phyloP scores from a whole-genome alignment of 257 asterid species.

The Solanum medicagineum region DNA sequence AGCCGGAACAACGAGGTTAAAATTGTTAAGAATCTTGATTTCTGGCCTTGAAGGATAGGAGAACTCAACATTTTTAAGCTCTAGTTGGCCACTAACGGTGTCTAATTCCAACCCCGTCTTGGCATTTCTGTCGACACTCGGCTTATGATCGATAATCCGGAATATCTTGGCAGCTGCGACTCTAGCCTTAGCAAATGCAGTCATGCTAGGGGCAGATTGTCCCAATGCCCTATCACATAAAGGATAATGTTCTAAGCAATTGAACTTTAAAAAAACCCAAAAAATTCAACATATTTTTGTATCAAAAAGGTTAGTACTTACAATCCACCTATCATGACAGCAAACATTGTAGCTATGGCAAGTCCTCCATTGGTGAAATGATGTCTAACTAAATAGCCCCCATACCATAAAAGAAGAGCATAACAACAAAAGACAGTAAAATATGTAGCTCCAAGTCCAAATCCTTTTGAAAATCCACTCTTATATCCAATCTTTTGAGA shows the following conservation, averaged over 20 bases:
- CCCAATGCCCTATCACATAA: slow-evolving; percentile 55
- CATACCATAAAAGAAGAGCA: slow-evolving; percentile 89
- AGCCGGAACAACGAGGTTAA: slow-evolving; percentile 56
- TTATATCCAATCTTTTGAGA: slow-evolving; percentile 65
- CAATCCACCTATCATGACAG: slow-evolving; percentile 98
- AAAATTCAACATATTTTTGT: background rate
- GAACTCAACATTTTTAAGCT: slow-evolving; percentile 57
- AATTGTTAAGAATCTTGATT: slow-evolving; percentile 37
- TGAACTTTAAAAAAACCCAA: background rate
- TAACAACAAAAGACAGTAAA: slow-evolving; percentile 78
- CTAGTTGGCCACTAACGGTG: slow-evolving; percentile 54
- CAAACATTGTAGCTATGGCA: slow-evolving; percentile 87
- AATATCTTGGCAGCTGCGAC: slow-evolving; percentile 86
- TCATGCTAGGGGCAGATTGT: slow-evolving; percentile 83
- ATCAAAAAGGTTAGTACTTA: slow-evolving; percentile 22
- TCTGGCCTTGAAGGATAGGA: slow-evolving; percentile 80
- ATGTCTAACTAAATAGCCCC: slow-evolving; percentile 84
- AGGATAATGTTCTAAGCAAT: background rate
- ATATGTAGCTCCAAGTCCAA: slow-evolving; percentile 82
- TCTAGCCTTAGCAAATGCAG: slow-evolving; percentile 90
- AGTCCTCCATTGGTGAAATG: slow-evolving; percentile 83
- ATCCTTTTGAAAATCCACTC: slow-evolving; percentile 69
- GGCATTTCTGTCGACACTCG: slow-evolving; percentile 37
- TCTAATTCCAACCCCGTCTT: slow-evolving; percentile 62
- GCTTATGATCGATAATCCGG: slow-evolving; percentile 66